Evolutionary conservation across 306 rosid species (phyloP), one percentile per base, ranked within the genome.

Genomic region (Ammopiptanthus mongolicus): DNA sequence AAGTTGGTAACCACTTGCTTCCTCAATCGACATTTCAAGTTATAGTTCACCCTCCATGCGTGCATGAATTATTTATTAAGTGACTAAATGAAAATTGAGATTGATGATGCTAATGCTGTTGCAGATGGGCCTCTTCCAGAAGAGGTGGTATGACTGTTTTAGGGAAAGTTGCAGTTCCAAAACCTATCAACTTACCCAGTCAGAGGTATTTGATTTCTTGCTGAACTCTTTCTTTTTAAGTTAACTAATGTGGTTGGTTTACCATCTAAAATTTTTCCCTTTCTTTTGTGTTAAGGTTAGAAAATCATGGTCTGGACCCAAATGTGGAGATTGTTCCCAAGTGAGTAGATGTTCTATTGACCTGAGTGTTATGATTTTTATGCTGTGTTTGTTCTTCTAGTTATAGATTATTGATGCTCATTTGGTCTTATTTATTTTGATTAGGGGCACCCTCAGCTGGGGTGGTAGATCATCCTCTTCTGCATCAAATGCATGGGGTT

Each of bases 271-370:
- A 74, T 56, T 14, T 60, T 83, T 17, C 17, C 65, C 23, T 41
- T 80, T 80, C 66, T 78, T 47, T 68, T 79, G 57, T 77, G 50
- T 88, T n/a, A 84, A 96, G 99, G 96, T 87, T 90, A 83, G 99
- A 96, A 90, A 96, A 92, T 81, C 93, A 88, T 65, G 99, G 98
- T 73, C 62, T 86, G 75, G 93, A 96, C 75, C 98, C 97, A 46
- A 89, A 77, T 75, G 98, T 96, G 85, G 97, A 92, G 85, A 92
- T 96, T 82, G 99, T 96, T 68, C 99, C 97, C 85, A 96, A 84
- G 99, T 96, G 86, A 89, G 97, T 82, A 44, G 21, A 78, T 21
- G 28, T 76, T 80, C 19, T 41, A 28, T 68, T 41, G 33, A 53
- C 52, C 41, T 44, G 17, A 64, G 46, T 47, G 17, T 36, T 61